Conservation (phyloP, 148 eudicot species). For the Vaccinium darrowii region DNA sequence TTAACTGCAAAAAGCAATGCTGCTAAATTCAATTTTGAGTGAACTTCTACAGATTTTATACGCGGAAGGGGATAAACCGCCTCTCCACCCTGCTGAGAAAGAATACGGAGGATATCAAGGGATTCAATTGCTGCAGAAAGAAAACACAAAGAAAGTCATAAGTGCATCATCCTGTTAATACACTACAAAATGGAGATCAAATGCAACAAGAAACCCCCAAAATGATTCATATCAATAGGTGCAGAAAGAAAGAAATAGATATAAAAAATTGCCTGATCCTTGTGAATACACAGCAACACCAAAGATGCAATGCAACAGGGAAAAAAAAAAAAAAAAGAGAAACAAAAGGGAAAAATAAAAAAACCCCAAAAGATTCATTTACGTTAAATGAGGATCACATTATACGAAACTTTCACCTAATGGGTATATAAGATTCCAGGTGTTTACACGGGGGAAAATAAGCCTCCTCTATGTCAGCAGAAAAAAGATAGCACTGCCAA, state of each 20-base stretch:
- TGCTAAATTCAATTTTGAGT: constrained; percentile 81
- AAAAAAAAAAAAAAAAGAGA: no score
- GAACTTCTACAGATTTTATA: constrained; percentile 80
- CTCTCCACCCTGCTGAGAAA: constrained; percentile 98
- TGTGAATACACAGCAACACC: not conserved
- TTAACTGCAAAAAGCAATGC: constrained; percentile 87
- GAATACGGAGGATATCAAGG: constrained; percentile 86
- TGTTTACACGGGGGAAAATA: not conserved
- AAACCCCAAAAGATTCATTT: not conserved
- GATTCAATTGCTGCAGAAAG: constrained; percentile 70
- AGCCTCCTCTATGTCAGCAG: not conserved
- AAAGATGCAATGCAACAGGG: no score
- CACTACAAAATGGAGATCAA: constrained; percentile 11
- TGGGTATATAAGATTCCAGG: not conserved
- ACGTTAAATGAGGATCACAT: not conserved
- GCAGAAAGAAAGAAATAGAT: not conserved
- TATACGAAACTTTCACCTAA: not conserved
- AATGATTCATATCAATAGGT: not conserved
- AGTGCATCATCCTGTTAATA: constrained; percentile 10
- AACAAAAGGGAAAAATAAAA: no score
- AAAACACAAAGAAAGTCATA: constrained; percentile 10
- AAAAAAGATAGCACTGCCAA: not conserved
- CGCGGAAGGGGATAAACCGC: constrained; percentile 94
- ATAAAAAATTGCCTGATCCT: not conserved
- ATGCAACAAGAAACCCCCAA: not conserved